Evolutionary conservation across 441 rosid genomes (phyloP).

Genomic region (Euphorbia neoarborescens): DNA sequence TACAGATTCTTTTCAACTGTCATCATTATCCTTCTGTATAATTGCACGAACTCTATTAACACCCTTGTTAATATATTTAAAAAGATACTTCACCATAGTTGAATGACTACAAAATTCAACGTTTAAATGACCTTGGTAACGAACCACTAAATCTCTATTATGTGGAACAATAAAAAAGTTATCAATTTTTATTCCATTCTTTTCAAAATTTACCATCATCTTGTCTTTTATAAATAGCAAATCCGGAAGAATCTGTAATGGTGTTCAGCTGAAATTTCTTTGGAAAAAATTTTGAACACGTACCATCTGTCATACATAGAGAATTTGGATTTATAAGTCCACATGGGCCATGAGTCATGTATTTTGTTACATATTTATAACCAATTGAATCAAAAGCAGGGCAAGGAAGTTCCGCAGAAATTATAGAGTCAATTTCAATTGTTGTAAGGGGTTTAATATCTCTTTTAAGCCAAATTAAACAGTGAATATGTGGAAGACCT

Average conservation of each 20-base stretch:
- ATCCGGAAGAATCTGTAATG: not conserved
- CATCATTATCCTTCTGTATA: not conserved
- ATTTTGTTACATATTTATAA: not conserved
- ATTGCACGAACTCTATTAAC: not conserved
- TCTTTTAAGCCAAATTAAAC: not conserved
- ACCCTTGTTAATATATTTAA: slow-evolving; percentile 21
- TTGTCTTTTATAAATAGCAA: too few relatives aligned
- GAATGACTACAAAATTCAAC: slow-evolving; percentile 11
- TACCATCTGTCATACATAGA: not conserved
- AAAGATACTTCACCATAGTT: slow-evolving; percentile 11
- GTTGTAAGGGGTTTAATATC: not conserved
- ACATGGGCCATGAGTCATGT: slow-evolving; percentile 24
- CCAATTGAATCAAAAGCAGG: not conserved
- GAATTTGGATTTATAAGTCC: not conserved
- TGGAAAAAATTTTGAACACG: slow-evolving; percentile 2
- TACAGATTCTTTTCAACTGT: not conserved
- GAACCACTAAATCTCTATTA: not conserved
- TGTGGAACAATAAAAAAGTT: slow-evolving; percentile 17
- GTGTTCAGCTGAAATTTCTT: not conserved
- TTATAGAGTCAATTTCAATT: not conserved
- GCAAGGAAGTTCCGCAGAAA: not conserved
- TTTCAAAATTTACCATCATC: not conserved
- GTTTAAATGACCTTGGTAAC: slow-evolving; percentile 13
- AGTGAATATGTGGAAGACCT: too few relatives aligned
- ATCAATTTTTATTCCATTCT: not conserved